Evolutionary conservation across 164 flowering plant genomes (phyloP).

Genomic region (Hamamelis virginiana): DNA sequence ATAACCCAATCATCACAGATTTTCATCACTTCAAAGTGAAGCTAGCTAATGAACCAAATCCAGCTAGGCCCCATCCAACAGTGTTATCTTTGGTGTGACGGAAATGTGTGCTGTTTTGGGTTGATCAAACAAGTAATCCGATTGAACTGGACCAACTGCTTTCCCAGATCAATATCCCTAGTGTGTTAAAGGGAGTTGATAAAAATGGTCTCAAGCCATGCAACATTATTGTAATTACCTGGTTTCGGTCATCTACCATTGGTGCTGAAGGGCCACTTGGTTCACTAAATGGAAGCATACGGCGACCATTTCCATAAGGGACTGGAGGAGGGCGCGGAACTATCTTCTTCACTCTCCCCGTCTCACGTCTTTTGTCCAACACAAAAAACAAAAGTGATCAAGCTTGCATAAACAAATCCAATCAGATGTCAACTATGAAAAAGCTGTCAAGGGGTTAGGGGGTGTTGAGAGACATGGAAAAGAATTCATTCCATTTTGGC

Average conservation of each 20-base stretch:
- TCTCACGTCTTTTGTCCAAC: conserved; percentile 31
- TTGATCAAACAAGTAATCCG: too few relatives aligned
- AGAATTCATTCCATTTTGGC: background rate
- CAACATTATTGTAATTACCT: conserved; percentile 23
- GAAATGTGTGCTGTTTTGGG: too few relatives aligned
- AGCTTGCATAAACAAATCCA: background rate
- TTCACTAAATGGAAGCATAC: conserved; percentile 2
- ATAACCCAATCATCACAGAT: too few relatives aligned
- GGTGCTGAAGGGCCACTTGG: conserved; percentile 25
- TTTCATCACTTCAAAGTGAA: too few relatives aligned
- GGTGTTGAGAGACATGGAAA: background rate
- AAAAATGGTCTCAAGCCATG: too few relatives aligned
- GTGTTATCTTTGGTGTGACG: too few relatives aligned
- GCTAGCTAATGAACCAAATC: too few relatives aligned
- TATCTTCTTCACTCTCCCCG: conserved; percentile 55
- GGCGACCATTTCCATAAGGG: conserved; percentile 30
- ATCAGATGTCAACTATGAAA: background rate
- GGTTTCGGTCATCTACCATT: conserved; percentile 22
- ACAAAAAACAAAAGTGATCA: conserved; percentile 3
- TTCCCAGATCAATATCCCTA: too few relatives aligned
- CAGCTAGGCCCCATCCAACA: too few relatives aligned
- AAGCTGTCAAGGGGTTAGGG: background rate
- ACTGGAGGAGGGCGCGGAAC: conserved; percentile 62
- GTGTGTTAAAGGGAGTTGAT: too few relatives aligned
- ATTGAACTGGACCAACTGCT: too few relatives aligned